A percentile compares a stretch with the other conserved stretches of the same genome.
These are phyloP conservation scores for Aureobasidium sp. DNA, from an alignment of 2,329 filamentous ascomycete species.

Conservation along the genomic window DNA sequence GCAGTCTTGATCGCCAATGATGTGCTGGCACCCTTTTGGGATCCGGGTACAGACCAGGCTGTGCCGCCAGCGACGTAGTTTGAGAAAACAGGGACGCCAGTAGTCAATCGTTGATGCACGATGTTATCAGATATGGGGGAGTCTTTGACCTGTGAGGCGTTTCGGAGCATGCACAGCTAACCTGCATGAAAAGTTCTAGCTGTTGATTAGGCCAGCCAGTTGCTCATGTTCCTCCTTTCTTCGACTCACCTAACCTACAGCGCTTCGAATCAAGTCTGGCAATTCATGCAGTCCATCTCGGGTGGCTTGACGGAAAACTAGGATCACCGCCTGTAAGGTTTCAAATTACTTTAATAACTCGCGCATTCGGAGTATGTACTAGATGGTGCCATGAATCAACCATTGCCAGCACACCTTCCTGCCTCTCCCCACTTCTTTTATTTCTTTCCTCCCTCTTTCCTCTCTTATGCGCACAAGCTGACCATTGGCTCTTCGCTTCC, in stretches of 20 bases:
- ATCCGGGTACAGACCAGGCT: neutral
- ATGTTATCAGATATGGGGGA: neutral
- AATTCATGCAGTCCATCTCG: slow-evolving; percentile 1
- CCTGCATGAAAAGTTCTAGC: neutral
- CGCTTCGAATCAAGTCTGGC: neutral
- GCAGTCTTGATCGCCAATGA: slow-evolving; percentile 5
- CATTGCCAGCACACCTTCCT: neutral
- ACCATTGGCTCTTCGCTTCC: neutral
- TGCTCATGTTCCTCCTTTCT: neutral
- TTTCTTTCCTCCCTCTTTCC: neutral
- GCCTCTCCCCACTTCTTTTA: neutral
- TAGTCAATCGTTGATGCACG: neutral
- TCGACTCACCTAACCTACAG: neutral
- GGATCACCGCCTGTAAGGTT: slow-evolving; percentile 3
- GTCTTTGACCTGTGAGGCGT: neutral
- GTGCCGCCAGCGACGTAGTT: neutral
- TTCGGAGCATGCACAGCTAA: neutral
- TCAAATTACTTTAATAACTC: neutral
- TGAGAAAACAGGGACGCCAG: neutral
- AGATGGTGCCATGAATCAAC: neutral
- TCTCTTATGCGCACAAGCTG: neutral
- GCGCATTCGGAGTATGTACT: neutral
- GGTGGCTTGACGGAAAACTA: slow-evolving; percentile 8
- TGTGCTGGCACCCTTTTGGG: neutral
- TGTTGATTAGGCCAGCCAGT: neutral